phyloP scores from a whole-genome alignment of 164 flowering plant species.

The Kingdonia uniflora region DNA sequence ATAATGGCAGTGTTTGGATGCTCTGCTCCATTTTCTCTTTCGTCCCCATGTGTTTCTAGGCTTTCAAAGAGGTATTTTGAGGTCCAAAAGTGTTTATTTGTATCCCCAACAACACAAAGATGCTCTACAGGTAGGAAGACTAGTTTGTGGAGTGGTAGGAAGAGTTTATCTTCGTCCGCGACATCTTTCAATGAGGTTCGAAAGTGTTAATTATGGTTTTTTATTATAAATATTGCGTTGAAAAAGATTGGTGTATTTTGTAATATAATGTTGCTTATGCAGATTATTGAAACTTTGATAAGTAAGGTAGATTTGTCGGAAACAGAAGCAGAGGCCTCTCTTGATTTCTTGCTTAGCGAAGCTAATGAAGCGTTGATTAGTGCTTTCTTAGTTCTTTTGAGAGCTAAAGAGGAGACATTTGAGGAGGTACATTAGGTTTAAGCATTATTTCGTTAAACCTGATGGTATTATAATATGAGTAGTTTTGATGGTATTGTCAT shows the following conservation, averaged over 20 bases:
- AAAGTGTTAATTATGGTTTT: too few species aligned
- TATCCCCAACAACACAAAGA: too few species aligned
- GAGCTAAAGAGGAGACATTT: slow-evolving; percentile 93
- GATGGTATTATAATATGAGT: not conserved
- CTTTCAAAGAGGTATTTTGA: too few species aligned
- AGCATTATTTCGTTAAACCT: not conserved
- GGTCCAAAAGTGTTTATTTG: too few species aligned
- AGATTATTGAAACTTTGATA: slow-evolving; percentile 77
- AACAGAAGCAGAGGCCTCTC: slow-evolving; percentile 63
- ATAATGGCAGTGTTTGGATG: slow-evolving; percentile 10
- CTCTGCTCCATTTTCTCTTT: slow-evolving; percentile 2
- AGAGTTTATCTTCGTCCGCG: slow-evolving; percentile 3
- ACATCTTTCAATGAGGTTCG: slow-evolving; percentile 15
- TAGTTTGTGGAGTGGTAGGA: too few species aligned
- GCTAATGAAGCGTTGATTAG: slow-evolving; percentile 72
- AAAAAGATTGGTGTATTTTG: too few species aligned
- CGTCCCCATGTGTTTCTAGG: not conserved
- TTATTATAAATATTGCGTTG: too few species aligned
- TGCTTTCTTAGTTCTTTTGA: slow-evolving; percentile 79
- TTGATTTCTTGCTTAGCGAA: slow-evolving; percentile 57
- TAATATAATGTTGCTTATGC: not conserved
- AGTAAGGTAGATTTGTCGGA: slow-evolving; percentile 66
- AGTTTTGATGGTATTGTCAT: not conserved
- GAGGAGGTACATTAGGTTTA: slow-evolving; percentile 51
- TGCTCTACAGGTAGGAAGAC: too few species aligned